Evolutionary conservation across 1,284 basidiomycete genomes (phyloP), one percentile per base, ranked within the genome.

Genomic region (Ustilago xerochloae): DNA sequence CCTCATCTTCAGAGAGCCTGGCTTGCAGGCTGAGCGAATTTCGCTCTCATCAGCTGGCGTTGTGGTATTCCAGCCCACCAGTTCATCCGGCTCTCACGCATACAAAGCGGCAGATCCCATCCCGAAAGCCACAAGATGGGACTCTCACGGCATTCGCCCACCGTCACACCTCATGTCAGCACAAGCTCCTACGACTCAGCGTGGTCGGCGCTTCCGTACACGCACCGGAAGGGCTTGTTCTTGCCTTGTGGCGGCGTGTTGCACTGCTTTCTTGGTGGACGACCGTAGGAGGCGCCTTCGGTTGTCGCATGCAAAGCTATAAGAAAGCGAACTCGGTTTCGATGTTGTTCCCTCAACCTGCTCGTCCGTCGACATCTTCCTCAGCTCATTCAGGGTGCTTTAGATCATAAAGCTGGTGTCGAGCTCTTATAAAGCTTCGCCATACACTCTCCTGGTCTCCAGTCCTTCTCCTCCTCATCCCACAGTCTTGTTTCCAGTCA

Each of bases 1-100:
- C 20, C 15, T 43, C 41, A 43, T 43, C 41, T 43, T 13, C 20
- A 15, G 41, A 24, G 16, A 2, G 12, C 4, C 41, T 43, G 41
- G 22, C 12, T 43, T 43, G 41, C 15, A 39, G 39, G 36, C 54
- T 57, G 45, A 57, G 46, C 45, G 35, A 57, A 30, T 56, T 47
- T 46, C 7, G 43, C 55, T 28, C 26, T 48, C 45, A 46, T 46
- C 52, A 22, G 24, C 29, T 24, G 16, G n/a, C n/a, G n/a, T n/a
- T n/a, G n/a, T n/a, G n/a, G n/a, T n/a, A n/a, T n/a, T n/a, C n/a
- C 54, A 46, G 24, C 52, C 52, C 32, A 46, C 51, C 51, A 22
- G 32, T 24, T 43, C 24, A 18, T 29, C 32, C 32, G 16, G 29
- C 49, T 28, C 32, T 36, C 35, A 39, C 49, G n/a, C n/a, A n/a